phyloP scores from a whole-genome alignment of 441 rosid genomes.

The Mallotus repandus region DNA sequence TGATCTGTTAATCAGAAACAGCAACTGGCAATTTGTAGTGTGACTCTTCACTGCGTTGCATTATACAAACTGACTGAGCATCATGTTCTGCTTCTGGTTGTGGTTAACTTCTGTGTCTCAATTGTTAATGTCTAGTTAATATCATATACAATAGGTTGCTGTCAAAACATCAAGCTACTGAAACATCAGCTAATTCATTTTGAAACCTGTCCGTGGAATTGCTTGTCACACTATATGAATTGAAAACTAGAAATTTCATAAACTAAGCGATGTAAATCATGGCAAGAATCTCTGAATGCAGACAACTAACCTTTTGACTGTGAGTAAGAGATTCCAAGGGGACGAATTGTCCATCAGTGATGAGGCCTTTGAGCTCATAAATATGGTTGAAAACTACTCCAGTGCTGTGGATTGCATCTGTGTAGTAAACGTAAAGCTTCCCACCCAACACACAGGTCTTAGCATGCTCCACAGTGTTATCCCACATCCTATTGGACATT shows the following conservation, averaged over 20 bases:
- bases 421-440: slow-evolving; percentile 75
- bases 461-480: slow-evolving; percentile 89
- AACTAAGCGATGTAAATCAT: background rate
- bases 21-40: background rate
- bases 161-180: background rate
- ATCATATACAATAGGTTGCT: background rate
- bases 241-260: background rate
- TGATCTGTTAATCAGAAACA: background rate
- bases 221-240: background rate
- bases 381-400: slow-evolving; percentile 90
- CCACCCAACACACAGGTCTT: slow-evolving; percentile 91
- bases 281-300: slow-evolving; percentile 5
- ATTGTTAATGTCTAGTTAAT: background rate
- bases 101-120: background rate
- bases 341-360: slow-evolving; percentile 66
- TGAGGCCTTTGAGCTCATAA: slow-evolving; percentile 81
- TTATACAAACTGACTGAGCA: background rate
- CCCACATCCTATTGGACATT: slow-evolving; percentile 99
- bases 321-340: slow-evolving; percentile 75
- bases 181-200: background rate
- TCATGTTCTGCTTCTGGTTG: too few relatives aligned
- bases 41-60: background rate
- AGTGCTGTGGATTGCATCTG: slow-evolving; percentile 52
- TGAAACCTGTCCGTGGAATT: background rate
- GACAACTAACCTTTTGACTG: slow-evolving; percentile 66